phyloP scores from a whole-genome alignment of 495 filamentous ascomycete species.

The Xylaria bambusicola region DNA sequence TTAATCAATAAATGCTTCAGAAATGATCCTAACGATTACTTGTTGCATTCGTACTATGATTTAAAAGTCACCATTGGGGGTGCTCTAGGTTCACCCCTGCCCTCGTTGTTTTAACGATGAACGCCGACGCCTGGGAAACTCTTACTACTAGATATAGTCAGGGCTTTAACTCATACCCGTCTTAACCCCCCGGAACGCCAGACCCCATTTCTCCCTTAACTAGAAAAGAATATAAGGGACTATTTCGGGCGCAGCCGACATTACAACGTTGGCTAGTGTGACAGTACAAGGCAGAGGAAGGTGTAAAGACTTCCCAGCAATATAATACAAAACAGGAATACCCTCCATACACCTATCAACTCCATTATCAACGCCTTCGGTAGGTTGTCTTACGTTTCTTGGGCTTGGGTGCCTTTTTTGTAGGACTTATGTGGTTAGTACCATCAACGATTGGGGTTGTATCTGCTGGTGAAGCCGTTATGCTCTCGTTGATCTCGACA shows the following conservation, averaged over 20 bases:
- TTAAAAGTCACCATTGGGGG: constrained; percentile 4
- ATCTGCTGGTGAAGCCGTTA: constrained; percentile 42
- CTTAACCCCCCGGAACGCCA: constrained; percentile 19
- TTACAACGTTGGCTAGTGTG: constrained; percentile 3
- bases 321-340: constrained; percentile 21
- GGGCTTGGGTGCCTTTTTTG: constrained; percentile 33
- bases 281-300: constrained; percentile 16
- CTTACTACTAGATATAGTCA: constrained; percentile 11
- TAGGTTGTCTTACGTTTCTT: constrained; percentile 35
- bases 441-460: constrained; percentile 25
- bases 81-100: constrained; percentile 9
- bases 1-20: background rate
- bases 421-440: constrained; percentile 20
- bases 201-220: constrained; percentile 9
- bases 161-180: constrained; percentile 1
- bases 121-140: constrained; percentile 3
- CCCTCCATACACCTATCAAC: background rate
- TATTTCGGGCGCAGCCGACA: constrained; percentile 5
- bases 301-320: background rate
- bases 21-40: background rate
- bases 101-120: background rate
- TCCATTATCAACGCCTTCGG: constrained; percentile 26
- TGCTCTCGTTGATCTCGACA: constrained; percentile 46
- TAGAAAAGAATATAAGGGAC: constrained; percentile 8
- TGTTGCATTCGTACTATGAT: constrained; percentile 1